Percentiles rank a stretch among this genome's conserved stretches.
Conservation (phyloP, 1,139 yeast genomes). For the Magnusiomyces tetraspermus region DNA sequence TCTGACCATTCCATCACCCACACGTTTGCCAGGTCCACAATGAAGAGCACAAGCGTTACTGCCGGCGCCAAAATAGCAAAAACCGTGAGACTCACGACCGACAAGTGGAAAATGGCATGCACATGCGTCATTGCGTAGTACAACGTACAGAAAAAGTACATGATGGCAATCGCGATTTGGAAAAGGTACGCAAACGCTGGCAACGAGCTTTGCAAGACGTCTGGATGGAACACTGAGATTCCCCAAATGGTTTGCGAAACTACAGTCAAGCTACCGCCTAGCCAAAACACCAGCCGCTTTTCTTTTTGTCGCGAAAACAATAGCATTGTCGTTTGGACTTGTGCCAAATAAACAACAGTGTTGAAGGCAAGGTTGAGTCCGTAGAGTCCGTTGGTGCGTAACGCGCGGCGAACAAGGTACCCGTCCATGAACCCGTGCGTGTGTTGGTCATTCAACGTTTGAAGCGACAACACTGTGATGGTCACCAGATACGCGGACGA, state of each 20-base stretch:
- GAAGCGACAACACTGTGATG: conserved; percentile 42
- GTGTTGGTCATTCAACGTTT: conserved; percentile 41
- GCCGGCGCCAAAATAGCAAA: conserved; percentile 47
- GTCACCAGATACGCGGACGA: conserved; percentile 37
- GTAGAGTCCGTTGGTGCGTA: conserved; percentile 40
- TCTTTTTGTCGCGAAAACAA: conserved; percentile 63
- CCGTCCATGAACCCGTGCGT: conserved; percentile 41
- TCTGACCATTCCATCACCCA: conserved; percentile 69
- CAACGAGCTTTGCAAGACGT: conserved; percentile 45
- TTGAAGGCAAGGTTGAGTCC: conserved; percentile 54
- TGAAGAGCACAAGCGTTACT: conserved; percentile 55
- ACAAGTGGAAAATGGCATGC: conserved; percentile 41
- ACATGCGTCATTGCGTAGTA: conserved; percentile 50
- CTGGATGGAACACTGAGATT: conserved; percentile 44
- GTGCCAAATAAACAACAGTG: conserved; percentile 55
- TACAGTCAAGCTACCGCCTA: conserved; percentile 51
- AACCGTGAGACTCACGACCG: conserved; percentile 43
- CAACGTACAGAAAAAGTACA: conserved; percentile 59
- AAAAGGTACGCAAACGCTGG: conserved; percentile 75
- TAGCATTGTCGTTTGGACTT: conserved; percentile 67
- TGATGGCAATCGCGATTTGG: conserved; percentile 62
- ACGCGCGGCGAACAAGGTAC: conserved; percentile 41
- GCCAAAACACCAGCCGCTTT: conserved; percentile 52
- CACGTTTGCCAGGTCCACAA: conserved; percentile 65
- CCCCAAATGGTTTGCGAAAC: conserved; percentile 65